Percentiles rank a stretch among this genome's conserved stretches.
Conservation (phyloP, 2,329 filamentous ascomycete species). For the Colletotrichum sp. region DNA sequence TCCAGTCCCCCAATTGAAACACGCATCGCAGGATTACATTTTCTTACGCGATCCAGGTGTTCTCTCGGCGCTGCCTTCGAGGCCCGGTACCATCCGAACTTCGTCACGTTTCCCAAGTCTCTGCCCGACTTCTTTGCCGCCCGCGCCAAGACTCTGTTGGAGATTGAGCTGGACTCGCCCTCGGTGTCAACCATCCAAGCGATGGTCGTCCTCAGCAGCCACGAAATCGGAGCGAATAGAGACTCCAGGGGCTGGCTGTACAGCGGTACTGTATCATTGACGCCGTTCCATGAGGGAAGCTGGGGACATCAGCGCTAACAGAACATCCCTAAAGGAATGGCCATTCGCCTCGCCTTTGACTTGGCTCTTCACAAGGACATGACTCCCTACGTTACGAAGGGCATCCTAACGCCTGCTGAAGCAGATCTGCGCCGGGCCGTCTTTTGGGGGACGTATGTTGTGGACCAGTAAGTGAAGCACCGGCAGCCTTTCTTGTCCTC, state of each 20-base stretch:
- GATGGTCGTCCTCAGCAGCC: slow-evolving; percentile 28
- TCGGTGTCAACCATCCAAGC: slow-evolving; percentile 29
- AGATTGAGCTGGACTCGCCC: slow-evolving; percentile 30
- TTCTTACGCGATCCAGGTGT: slow-evolving; percentile 31
- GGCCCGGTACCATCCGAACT: slow-evolving; percentile 44
- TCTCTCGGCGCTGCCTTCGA: slow-evolving; percentile 47
- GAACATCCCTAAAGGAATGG: slow-evolving; percentile 30
- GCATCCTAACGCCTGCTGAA: slow-evolving; percentile 26
- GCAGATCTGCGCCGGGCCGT: slow-evolving; percentile 29
- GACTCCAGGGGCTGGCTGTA: slow-evolving; percentile 30
- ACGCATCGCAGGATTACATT: background rate
- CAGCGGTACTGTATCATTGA: slow-evolving; percentile 22
- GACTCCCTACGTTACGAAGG: slow-evolving; percentile 26
- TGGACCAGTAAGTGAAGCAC: slow-evolving; percentile 29
- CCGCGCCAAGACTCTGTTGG: slow-evolving; percentile 27
- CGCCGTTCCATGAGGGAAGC: background rate
- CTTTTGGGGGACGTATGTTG: slow-evolving; percentile 34
- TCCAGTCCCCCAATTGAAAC: background rate
- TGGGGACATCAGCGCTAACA: background rate
- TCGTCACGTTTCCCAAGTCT: slow-evolving; percentile 36
- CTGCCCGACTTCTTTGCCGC: slow-evolving; percentile 31
- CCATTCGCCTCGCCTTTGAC: slow-evolving; percentile 29
- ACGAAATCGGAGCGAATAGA: slow-evolving; percentile 29
- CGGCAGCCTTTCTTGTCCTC: background rate
- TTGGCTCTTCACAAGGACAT: slow-evolving; percentile 30